Evolutionary conservation across 2,329 filamentous ascomycete genomes (phyloP), one percentile per base, ranked within the genome.

Genomic region (Plenodomus tracheiphilus): DNA sequence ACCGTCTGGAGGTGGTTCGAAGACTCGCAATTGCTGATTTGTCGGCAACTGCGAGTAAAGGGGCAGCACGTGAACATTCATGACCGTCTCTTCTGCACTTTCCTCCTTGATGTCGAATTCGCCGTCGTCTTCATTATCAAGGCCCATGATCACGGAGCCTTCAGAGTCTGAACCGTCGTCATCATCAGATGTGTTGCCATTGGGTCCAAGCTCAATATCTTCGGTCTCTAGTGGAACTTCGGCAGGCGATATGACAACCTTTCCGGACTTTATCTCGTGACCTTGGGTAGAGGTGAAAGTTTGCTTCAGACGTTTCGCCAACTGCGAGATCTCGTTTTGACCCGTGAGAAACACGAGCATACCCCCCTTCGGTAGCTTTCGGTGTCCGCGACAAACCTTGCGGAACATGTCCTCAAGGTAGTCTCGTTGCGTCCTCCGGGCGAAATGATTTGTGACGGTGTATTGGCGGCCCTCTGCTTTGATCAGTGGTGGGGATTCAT

Each of bases 271-370:
- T 2, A 77, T 75, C 2, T 68, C 65, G 2, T 70, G 68, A 18
- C 69, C 77, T 39, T 79, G 80, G 19, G 74, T 77, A 17, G 74
- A 75, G 38, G 65, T 82, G 77, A 79, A 89, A 77, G 84, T 79
- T 41, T 87, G 79, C 65, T 87, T 91, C 20, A 99, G 75, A 32
- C 82, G 83, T 70, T 91, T 94, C 56, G 86, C 87, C n/a, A 99
- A 79, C 40, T 88, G 83, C 36, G 84, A 79, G 51, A 99, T 99
- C 69, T 99, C 95, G 56, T 91, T 90, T 59, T 96, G 90, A 0
- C 94, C 92, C 0, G 94, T 99, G 44, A 99, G 75, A 65, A 99
- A 99, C 0, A 97, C 91, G 18, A 99, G 81, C 68, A 99, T 94
- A 8, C 89, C 91, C 9, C 94, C 94, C 0, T 88, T 85, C 2